Evolutionary conservation across 805 yeast genomes (phyloP).

Genomic region (Saturnispora quitensis): DNA sequence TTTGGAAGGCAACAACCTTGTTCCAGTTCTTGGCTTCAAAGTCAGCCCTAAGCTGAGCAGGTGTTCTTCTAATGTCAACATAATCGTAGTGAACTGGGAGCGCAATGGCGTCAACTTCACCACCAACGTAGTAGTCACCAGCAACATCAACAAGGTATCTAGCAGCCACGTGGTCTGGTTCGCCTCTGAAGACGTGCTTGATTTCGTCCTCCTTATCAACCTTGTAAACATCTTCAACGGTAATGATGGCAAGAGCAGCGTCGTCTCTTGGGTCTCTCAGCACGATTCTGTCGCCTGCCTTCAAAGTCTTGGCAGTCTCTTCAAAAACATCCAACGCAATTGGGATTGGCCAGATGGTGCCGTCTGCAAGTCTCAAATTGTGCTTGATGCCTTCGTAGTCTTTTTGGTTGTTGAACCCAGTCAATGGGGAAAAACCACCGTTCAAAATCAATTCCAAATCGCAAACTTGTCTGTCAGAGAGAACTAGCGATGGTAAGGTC

Average conservation of each 20-base stretch:
- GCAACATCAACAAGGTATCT: constrained; percentile 62
- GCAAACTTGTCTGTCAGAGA: constrained; percentile 85
- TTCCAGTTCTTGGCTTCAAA: constrained; percentile 77
- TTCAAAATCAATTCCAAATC: constrained; percentile 85
- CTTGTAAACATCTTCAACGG: constrained; percentile 67
- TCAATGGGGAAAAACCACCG: constrained; percentile 88
- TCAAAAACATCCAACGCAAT: constrained; percentile 73
- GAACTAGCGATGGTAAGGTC: constrained; percentile 36
- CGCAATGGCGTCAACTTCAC: constrained; percentile 72
- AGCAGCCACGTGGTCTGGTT: constrained; percentile 93
- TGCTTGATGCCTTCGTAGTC: constrained; percentile 64
- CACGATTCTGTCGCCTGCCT: constrained; percentile 54
- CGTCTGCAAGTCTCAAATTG: constrained; percentile 61
- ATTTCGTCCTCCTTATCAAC: constrained; percentile 82
- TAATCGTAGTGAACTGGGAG: constrained; percentile 88
- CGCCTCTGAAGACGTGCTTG: constrained; percentile 84
- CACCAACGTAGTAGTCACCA: constrained; percentile 84
- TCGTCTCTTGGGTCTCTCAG: constrained; percentile 79
- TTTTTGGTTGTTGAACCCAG: constrained; percentile 55
- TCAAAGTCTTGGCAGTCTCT: constrained; percentile 36
- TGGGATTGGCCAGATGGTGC: constrained; percentile 86
- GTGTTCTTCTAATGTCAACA: constrained; percentile 78
- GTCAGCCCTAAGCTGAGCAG: constrained; percentile 81
- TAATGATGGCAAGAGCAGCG: constrained; percentile 68
- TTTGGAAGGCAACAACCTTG: constrained; percentile 91